These are phyloP conservation scores for Tuber calosporum DNA, from an alignment of 495 filamentous ascomycete genomes.

Conservation along the genomic window DNA sequence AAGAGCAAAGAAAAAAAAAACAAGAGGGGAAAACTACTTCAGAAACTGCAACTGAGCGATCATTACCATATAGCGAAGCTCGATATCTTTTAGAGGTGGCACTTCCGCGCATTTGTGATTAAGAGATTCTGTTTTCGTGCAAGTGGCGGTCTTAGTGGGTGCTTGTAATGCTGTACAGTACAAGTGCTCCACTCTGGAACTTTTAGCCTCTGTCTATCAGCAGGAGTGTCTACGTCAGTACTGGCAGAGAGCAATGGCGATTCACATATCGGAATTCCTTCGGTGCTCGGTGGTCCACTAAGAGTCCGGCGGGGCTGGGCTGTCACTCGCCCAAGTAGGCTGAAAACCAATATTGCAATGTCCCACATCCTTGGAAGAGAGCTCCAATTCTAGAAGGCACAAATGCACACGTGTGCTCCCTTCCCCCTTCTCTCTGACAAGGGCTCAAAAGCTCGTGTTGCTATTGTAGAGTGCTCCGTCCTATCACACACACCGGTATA, in stretches of 20 bases:
- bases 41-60: neutral
- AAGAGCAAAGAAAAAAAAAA: neutral
- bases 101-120: neutral
- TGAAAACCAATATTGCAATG: neutral
- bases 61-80: neutral
- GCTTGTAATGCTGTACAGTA: neutral
- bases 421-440: neutral
- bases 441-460: neutral
- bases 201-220: neutral
- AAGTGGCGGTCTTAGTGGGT: neutral
- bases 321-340: neutral
- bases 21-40: neutral
- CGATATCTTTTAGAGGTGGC: neutral
- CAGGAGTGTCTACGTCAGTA: neutral
- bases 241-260: neutral
- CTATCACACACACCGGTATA: neutral
- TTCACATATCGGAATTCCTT: neutral
- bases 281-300: neutral
- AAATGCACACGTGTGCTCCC: neutral
- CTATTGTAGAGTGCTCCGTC: neutral
- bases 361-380: neutral
- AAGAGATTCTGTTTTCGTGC: neutral
- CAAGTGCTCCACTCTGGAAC: neutral
- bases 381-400: neutral
- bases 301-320: neutral